Evolutionary conservation across 768 basidiomycete species (phyloP), one percentile per base, ranked within the genome.

Genomic region (Macrolepiota dolichaula): DNA sequence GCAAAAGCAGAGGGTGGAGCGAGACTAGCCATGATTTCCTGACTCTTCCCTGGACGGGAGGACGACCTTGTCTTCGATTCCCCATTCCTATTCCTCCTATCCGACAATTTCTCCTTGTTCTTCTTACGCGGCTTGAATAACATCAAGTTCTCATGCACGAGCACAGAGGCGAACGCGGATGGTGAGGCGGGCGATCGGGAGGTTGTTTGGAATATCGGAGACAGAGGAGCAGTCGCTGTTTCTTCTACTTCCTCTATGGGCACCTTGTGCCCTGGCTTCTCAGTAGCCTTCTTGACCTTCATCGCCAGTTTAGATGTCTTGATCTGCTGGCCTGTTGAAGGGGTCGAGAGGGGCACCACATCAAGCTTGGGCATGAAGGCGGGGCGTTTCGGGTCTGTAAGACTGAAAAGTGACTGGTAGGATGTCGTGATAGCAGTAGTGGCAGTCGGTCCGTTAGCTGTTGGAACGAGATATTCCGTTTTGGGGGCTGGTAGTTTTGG

Each of bases 391-490:
- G 82, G 81, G 64, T 83, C 77, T 32, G 83, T 85, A 7, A 92
- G 77, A 65, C 83, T 86, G 68, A 82, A 82, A 29, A 91, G 76
- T 6, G 86, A 84, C 62, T 91, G 90, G 63, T 91, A 91, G 0
- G 87, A 86, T 1, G 91, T 92, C 0, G 91, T 92, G 67, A 92
- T 92, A 1, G 91, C 91, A 15, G 90, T 91, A 0, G 91, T 92
- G 12, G 85, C 91, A n/a, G 89, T 86, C 2, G 88, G 75, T 0
- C 91, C 89, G 67, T 92, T 92, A n/a, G 88, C 88, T 49, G 88
- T 90, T 1, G 91, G 91, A 15, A 83, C 88, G 11, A 91, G 73
- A 68, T 87, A 89, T 68, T 91, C 85, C 5, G 91, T 92, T 46
- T 73, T 76, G 40, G 77, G 73, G 61, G 78, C 79, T 2, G 77